These are phyloP conservation scores for Gossypium australe DNA, from an alignment of 345 rosid species.

Conservation along the genomic window DNA sequence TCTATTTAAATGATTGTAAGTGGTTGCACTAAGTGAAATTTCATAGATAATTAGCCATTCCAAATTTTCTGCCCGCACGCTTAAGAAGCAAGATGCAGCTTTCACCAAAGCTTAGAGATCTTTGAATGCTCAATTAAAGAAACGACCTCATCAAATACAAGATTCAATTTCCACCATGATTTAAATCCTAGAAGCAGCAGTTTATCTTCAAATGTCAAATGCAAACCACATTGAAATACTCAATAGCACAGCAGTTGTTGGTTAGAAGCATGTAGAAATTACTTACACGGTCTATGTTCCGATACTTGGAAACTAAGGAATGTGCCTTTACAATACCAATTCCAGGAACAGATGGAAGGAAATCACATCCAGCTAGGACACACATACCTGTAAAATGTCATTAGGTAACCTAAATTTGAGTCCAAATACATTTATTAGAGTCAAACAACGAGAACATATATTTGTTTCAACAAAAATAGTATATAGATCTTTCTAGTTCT, in stretches of 20 bases:
- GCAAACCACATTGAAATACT: neutral
- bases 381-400: slow-evolving; percentile 65
- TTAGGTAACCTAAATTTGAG: slow-evolving; percentile 5
- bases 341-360: slow-evolving; percentile 86
- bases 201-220: neutral
- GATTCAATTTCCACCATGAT: neutral
- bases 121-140: neutral
- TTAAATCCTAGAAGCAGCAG: neutral
- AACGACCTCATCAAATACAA: neutral
- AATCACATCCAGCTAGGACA: slow-evolving; percentile 91
- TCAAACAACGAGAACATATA: neutral
- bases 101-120: neutral
- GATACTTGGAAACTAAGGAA: slow-evolving; percentile 61
- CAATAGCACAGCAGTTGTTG: neutral
- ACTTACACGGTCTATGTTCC: slow-evolving; percentile 75
- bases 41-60: neutral
- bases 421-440: slow-evolving; percentile 1
- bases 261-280: slow-evolving; percentile 1
- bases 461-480: neutral
- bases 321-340: slow-evolving; percentile 77
- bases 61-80: neutral
- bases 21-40: neutral
- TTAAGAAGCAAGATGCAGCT: neutral
- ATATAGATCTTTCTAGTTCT: neutral
- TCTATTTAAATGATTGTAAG: neutral